phyloP scores from a whole-genome alignment of 2,329 filamentous ascomycete genomes.

The Cytospora piceicola region DNA sequence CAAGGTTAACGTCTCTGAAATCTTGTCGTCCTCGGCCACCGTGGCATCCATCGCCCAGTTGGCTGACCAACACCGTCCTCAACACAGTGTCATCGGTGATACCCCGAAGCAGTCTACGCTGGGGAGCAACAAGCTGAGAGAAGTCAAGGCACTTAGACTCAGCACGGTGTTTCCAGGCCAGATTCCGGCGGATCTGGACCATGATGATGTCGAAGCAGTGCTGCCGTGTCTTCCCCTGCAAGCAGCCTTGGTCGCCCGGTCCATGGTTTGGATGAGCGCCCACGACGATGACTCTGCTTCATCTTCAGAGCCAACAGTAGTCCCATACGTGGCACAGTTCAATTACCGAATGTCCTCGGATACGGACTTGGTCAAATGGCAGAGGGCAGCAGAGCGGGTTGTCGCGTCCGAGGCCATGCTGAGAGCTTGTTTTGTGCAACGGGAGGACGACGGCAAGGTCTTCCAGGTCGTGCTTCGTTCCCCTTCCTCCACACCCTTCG shows the following conservation, averaged over 20 bases:
- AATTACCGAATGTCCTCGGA: conserved; percentile 29
- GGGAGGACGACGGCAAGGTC: conserved; percentile 31
- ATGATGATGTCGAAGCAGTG: conserved; percentile 25
- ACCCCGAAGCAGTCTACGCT: not conserved
- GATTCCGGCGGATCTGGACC: conserved; percentile 19
- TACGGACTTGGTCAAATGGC: conserved; percentile 31
- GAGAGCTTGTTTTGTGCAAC: conserved; percentile 33
- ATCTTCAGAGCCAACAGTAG: conserved; percentile 5
- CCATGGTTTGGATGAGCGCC: conserved; percentile 33
- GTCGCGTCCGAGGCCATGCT: conserved; percentile 32
- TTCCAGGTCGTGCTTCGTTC: conserved; percentile 33
- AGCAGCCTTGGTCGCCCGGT: conserved; percentile 41
- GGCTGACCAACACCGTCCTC: conserved; percentile 29
- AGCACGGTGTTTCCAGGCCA: not conserved
- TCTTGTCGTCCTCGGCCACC: conserved; percentile 36
- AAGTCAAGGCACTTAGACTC: conserved; percentile 14
- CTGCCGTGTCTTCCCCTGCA: conserved; percentile 32
- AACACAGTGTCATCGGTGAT: not conserved
- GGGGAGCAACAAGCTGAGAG: not conserved
- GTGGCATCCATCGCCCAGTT: conserved; percentile 42
- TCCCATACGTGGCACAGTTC: conserved; percentile 34
- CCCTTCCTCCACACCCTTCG: conserved; percentile 22
- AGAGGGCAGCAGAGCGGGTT: conserved; percentile 23
- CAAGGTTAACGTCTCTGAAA: conserved; percentile 39
- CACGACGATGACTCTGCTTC: not conserved